These are phyloP conservation scores for Globisporangium recalcitrans DNA, from an alignment of 352 stramenopile species.

Conservation along the genomic window DNA sequence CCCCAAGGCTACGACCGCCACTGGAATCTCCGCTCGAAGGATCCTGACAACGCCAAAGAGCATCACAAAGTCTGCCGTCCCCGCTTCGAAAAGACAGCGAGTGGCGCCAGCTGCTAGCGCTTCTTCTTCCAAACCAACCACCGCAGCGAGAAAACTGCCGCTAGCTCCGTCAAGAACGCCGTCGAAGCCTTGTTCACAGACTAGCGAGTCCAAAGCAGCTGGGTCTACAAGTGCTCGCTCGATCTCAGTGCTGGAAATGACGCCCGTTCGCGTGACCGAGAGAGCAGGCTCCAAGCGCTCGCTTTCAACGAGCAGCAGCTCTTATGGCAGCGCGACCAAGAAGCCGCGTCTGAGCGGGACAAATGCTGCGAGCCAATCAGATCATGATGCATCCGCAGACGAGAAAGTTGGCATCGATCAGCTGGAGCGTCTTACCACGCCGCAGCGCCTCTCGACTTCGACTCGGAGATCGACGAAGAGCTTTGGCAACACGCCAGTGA, in stretches of 20 bases:
- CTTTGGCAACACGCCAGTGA: constrained; percentile 7
- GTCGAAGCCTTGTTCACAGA: not conserved
- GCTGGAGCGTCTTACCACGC: constrained; percentile 13
- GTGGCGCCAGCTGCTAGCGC: not conserved
- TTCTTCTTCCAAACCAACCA: not conserved
- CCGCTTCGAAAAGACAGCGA: constrained; percentile 11
- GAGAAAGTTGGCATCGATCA: constrained; percentile 6
- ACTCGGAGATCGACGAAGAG: constrained; percentile 12
- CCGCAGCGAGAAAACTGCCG: constrained; percentile 11
- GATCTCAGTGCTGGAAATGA: constrained; percentile 17
- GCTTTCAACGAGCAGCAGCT: constrained; percentile 1
- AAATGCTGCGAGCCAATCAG: not conserved
- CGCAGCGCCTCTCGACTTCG: constrained; percentile 8
- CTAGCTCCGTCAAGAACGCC: constrained; percentile 11
- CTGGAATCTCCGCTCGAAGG: constrained; percentile 4
- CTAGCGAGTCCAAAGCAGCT: not conserved
- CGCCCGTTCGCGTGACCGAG: constrained; percentile 14
- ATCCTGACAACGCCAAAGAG: constrained; percentile 17
- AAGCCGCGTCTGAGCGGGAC: not conserved
- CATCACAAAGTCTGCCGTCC: constrained; percentile 4
- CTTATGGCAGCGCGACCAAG: not conserved
- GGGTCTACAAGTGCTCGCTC: not conserved
- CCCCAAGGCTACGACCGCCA: not conserved
- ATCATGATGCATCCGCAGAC: not conserved
- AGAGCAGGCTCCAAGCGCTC: constrained; percentile 5